Base-by-base conservation (phyloP, 208 protist species). In the Trypanosoma platydactyli region DNA sequence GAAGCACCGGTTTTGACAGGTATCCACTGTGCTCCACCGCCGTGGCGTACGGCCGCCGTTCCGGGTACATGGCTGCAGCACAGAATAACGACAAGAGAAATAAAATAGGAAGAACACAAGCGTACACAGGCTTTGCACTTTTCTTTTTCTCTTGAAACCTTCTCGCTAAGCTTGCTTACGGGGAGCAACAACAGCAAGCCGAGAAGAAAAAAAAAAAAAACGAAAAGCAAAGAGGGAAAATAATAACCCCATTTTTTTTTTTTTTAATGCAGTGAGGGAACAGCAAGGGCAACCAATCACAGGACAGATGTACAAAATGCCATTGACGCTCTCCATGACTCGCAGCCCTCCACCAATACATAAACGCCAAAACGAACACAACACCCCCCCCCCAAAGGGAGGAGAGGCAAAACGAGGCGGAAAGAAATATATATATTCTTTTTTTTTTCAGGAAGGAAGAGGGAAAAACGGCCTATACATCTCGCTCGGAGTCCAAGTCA, bases 31-130 rank as follows among this genome's bases (percentile, higher is more conserved):
- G 77, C 12, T 80, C 58, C 44, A 88, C 67, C 24, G 73, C 61
- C 50, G 76, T 90, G 46, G 84, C 75, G 56, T 90, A 93, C 0
- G 87, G 87, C 1, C 84, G 83, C 16, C 87, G 76, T 20, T 86
- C 82, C 6, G 87, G 84, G 75, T 90, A 90, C 70, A 65, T 68
- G 24, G 35, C 38, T 24, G 45, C 7, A 3, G 44, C 20, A 53
- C 51, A 52, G 6, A 15, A 24, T 18, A 57, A 29, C 30, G 29
- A 58, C 29, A 30, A 56, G 41, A 29, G 30, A 50, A 57, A 55
- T 51, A 61, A n/a, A 50, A 54, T 20, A 73, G 44, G 45, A 46
- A 57, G 7, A 67, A 74, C 73, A 66, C n/a, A 70, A 54, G 20
- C 50, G 59, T 15, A 61, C 3, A 40, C 53, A 52, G 52, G n/a